Evolutionary conservation across 2,329 filamentous ascomycete species (phyloP), one percentile per base, ranked within the genome.

Genomic region (Aspergillus tamarii): DNA sequence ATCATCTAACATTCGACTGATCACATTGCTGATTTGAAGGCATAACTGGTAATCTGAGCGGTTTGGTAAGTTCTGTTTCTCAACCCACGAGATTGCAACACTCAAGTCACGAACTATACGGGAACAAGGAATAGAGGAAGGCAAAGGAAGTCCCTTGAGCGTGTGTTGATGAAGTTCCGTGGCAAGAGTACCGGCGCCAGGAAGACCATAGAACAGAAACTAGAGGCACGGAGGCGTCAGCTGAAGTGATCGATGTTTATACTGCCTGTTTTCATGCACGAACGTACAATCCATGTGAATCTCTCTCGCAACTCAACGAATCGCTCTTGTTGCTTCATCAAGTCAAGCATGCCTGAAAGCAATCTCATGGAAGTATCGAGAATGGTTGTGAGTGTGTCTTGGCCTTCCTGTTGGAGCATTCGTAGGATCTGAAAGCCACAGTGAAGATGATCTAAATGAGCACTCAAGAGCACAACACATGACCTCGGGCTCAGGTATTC

Each of bases 191-290:
- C 62, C 54, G 8, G 62, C 59, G 5, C 62, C 62, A 19, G 62
- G 62, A 43, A 64, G 62, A 1, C 58, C 45, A 8, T 64, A 64
- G 14, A 61, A 61, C 19, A 61, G 39, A 36, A 64, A 61, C 62
- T 64, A 50, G 10, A 23, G 16, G 8, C 11, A 36, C 2, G 16
- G n/a, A 23, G 11, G 10, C 10, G 52, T 54, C n/a, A 54, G 30
- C 14, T 21, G 12, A 12, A 54, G 32, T 32, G 52, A 19, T 34
- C 30, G 36, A 53, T 4, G 11, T 34, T 21, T 23, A 36, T 8
- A 16, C 30, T 21, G 50, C 16, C 19, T n/a, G 19, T 12, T 21
- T 36, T 21, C 3, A 30, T 19, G 26, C 12, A 28, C 46, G 19
- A 14, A 54, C 52, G 21, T 46, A 61, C 59, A 14, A 56, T 54